Evolutionary conservation across 2,329 filamentous ascomycete species (phyloP).

Genomic region (Clarireedia paspali): DNA sequence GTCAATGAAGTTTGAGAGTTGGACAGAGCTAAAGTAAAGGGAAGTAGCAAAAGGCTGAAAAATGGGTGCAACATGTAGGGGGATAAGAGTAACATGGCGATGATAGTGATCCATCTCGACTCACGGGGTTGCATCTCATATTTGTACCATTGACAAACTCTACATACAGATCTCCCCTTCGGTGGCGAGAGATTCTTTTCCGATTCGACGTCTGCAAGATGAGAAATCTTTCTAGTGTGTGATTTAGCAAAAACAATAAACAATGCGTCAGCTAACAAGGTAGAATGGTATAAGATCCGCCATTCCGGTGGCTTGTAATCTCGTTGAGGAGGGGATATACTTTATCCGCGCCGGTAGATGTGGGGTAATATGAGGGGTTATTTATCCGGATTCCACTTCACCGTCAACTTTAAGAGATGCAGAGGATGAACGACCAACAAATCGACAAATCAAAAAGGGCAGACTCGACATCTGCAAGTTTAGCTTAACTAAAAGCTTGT

Average conservation of each 20-base stretch:
- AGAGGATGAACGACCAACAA: no score
- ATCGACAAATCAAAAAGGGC: no score
- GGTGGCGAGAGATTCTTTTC: no score
- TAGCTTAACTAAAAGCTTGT: no score
- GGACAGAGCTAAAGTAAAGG: slow-evolving; percentile 3
- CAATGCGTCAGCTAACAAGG: neutral
- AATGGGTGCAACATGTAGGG: neutral
- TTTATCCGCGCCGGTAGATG: neutral
- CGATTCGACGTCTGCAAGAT: no score
- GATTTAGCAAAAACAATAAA: no score
- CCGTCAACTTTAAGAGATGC: neutral
- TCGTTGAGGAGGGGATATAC: neutral
- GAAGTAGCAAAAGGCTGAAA: neutral
- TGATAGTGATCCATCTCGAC: neutral
- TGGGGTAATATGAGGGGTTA: neutral
- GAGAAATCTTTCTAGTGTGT: no score
- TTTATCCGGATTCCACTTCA: neutral
- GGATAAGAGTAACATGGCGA: neutral
- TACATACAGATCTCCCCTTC: neutral
- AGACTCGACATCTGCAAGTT: no score
- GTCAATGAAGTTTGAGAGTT: slow-evolving; percentile 39
- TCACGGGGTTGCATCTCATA: neutral
- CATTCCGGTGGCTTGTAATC: neutral
- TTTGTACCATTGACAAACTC: neutral
- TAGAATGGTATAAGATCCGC: neutral